These are phyloP conservation scores for Candida vartiovaarae DNA, from an alignment of 805 yeast genomes.

Conservation along the genomic window DNA sequence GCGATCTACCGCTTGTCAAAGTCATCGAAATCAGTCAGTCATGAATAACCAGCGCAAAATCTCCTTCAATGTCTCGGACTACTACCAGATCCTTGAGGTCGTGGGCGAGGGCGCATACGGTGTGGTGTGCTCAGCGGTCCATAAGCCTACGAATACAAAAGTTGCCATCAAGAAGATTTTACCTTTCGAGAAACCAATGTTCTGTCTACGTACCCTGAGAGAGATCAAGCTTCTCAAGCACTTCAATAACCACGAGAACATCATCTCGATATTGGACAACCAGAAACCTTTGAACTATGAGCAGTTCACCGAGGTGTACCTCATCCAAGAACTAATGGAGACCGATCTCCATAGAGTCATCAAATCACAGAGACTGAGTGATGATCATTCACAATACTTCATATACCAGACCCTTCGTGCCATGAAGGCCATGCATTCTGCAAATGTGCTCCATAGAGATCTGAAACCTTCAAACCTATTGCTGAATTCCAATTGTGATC, in stretches of 20 bases:
- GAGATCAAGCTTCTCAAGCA: constrained; percentile 61
- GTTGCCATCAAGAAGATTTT: constrained; percentile 77
- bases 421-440: constrained; percentile 62
- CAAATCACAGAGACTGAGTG: constrained; percentile 45
- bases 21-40: no score
- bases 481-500: constrained; percentile 62
- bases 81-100: constrained; percentile 50
- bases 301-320: constrained; percentile 62
- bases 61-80: constrained; percentile 57
- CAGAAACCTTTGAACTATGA: constrained; percentile 56
- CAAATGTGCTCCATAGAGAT: constrained; percentile 70
- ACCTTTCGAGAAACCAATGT: constrained; percentile 59
- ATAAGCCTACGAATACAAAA: constrained; percentile 48
- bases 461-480: constrained; percentile 68
- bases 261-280: constrained; percentile 57
- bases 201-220: constrained; percentile 63
- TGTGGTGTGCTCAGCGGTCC: constrained; percentile 63
- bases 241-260: constrained; percentile 65
- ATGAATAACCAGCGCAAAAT: constrained; percentile 31
- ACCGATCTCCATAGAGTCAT: constrained; percentile 64
- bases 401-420: constrained; percentile 66
- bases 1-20: no score
- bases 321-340: constrained; percentile 75
- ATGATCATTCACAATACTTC: constrained; percentile 66
- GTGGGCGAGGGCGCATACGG: constrained; percentile 85